These are phyloP conservation scores for Neurospora tetrasperma DNA, from an alignment of 495 filamentous ascomycete genomes.

Conservation along the genomic window DNA sequence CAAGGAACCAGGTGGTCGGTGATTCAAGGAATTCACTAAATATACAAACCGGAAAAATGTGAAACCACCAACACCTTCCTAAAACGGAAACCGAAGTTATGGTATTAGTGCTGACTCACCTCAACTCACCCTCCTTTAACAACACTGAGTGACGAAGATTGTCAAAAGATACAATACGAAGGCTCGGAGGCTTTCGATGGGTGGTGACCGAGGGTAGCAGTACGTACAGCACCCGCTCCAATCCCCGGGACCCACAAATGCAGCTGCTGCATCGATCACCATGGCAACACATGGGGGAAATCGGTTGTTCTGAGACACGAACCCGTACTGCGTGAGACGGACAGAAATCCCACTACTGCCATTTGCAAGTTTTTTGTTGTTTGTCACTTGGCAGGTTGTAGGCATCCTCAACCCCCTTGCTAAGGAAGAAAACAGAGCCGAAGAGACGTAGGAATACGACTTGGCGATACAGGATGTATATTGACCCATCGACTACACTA, in stretches of 20 bases:
- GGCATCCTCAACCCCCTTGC: neutral
- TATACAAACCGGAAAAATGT: too few relatives aligned
- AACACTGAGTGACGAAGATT: too few relatives aligned
- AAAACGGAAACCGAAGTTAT: too few relatives aligned
- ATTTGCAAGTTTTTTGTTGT: neutral
- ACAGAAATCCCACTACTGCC: neutral
- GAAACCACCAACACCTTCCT: too few relatives aligned
- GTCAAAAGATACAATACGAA: too few relatives aligned
- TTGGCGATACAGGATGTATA: neutral
- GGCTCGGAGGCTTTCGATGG: too few relatives aligned
- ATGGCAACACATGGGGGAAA: neutral
- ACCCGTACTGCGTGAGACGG: neutral
- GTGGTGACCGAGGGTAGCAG: too few relatives aligned
- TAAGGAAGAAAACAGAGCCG: neutral
- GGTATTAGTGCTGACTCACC: too few relatives aligned
- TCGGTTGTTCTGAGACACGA: neutral
- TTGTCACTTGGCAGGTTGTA: neutral
- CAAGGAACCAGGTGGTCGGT: neutral
- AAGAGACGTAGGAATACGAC: neutral
- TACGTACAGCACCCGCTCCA: neutral
- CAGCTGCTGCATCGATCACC: neutral
- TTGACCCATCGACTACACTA: neutral
- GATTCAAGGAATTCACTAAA: too few relatives aligned
- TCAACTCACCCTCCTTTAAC: too few relatives aligned
- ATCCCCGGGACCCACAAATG: neutral